These are phyloP conservation scores for Onygenales sp. DNA, from an alignment of 2,329 filamentous ascomycete species.

Conservation along the genomic window DNA sequence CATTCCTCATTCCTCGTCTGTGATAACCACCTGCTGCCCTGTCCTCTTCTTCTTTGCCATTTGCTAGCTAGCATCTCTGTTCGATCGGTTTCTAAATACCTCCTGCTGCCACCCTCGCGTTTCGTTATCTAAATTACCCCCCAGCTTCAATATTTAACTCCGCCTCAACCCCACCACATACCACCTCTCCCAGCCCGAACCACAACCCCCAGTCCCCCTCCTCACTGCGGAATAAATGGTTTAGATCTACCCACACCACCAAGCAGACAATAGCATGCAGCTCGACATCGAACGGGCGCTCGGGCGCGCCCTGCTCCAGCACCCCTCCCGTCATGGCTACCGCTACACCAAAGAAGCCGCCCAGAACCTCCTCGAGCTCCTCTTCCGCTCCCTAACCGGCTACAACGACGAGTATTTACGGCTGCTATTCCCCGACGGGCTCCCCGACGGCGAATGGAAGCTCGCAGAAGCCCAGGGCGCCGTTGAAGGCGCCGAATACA, in stretches of 20 bases:
- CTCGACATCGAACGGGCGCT: constrained; percentile 64
- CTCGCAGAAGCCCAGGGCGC: constrained; percentile 81
- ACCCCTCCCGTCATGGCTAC: constrained; percentile 64
- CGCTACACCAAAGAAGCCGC: constrained; percentile 65
- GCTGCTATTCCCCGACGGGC: constrained; percentile 73
- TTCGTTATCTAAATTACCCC: too few species aligned
- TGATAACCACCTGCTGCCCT: too few species aligned
- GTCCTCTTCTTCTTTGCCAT: too few species aligned
- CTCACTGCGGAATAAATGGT: not conserved
- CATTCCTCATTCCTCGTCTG: too few species aligned
- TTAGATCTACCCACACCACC: not conserved
- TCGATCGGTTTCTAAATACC: too few species aligned
- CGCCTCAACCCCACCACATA: not conserved
- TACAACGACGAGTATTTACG: constrained; percentile 64
- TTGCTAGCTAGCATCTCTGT: too few species aligned
- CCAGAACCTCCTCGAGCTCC: constrained; percentile 61
- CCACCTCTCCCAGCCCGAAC: not conserved
- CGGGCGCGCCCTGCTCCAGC: constrained; percentile 68
- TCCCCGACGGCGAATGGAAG: constrained; percentile 57
- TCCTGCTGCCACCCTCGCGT: too few species aligned
- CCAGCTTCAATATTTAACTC: not conserved
- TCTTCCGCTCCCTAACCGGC: constrained; percentile 81
- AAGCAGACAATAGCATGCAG: constrained; percentile 23
- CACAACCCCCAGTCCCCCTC: not conserved
- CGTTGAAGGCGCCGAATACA: constrained; percentile 91